A percentile compares a stretch with the other conserved stretches of the same genome.
Conservation (phyloP, 148 eudicot species). For the Rhododendron williamsianum region DNA sequence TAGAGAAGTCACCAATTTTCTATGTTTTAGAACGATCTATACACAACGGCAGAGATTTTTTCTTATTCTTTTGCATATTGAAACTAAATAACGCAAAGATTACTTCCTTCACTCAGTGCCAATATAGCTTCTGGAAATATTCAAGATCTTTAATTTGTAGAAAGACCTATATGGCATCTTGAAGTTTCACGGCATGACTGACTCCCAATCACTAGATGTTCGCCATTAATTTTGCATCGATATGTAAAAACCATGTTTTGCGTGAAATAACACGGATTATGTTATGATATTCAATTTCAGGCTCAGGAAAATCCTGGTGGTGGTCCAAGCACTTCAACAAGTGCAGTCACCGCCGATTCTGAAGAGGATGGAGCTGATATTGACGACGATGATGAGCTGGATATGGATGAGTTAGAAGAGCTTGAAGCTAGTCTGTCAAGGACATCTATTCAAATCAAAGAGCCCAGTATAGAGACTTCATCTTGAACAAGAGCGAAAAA, state of each 20-base stretch:
- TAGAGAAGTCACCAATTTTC: background rate
- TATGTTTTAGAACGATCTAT: background rate
- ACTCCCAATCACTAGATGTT: background rate
- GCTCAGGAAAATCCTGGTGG: conserved; percentile 36
- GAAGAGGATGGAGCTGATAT: conserved; percentile 29
- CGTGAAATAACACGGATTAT: background rate
- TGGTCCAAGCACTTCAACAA: conserved; percentile 47
- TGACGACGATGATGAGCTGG: conserved; percentile 71
- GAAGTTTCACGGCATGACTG: background rate
- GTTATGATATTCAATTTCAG: conserved; percentile 26
- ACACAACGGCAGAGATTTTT: background rate
- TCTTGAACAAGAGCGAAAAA: conserved; percentile 10
- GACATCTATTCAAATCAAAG: conserved; percentile 60
- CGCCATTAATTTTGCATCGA: background rate
- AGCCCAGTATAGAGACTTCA: conserved; percentile 29
- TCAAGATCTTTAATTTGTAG: background rate
- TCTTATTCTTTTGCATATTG: background rate
- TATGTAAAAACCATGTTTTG: background rate
- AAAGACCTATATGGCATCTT: background rate
- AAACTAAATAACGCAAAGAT: background rate
- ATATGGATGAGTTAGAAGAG: conserved; percentile 65
- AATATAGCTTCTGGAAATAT: background rate
- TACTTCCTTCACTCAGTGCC: background rate
- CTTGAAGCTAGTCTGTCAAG: conserved; percentile 73
- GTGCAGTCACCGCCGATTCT: conserved; percentile 4